phyloP scores from a whole-genome alignment of 2,329 filamentous ascomycete species.

The Colletotrichum orchidophilum region DNA sequence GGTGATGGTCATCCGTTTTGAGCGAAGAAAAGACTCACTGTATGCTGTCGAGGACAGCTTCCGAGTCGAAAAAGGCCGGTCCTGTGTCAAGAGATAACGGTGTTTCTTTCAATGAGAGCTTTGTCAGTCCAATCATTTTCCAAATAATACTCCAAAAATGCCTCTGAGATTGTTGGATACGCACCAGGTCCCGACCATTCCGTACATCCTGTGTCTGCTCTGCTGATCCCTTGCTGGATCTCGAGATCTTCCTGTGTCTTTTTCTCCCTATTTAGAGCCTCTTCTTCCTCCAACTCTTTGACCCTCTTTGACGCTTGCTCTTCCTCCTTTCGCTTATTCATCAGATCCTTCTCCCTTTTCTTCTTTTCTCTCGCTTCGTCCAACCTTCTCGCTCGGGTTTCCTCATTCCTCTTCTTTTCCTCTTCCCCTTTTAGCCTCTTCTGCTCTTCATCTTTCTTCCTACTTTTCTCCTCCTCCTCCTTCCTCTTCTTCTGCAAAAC shows the following conservation, averaged over 20 bases:
- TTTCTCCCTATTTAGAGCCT: not conserved
- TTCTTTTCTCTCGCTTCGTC: not conserved
- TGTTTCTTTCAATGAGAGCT: not conserved
- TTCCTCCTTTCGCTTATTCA: not conserved
- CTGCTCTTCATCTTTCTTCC: not conserved
- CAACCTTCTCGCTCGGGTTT: not conserved
- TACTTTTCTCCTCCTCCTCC: not conserved
- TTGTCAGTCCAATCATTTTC: not conserved
- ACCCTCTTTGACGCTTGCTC: not conserved
- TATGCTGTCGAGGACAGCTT: not conserved
- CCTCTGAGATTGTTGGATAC: not conserved
- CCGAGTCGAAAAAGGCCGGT: not conserved
- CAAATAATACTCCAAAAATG: not conserved
- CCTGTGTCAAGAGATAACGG: not conserved
- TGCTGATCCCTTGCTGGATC: not conserved
- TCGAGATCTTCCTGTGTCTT: not conserved
- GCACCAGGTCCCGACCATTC: not conserved
- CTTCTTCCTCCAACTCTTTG: not conserved
- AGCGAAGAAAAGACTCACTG: not conserved
- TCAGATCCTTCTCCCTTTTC: not conserved
- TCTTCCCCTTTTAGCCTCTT: not conserved
- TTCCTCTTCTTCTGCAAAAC: not conserved
- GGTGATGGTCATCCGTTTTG: no score
- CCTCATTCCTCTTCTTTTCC: not conserved
- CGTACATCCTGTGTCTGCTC: not conserved